Percentiles rank a stretch among this genome's conserved stretches.
phyloP scores from a whole-genome alignment of 2,329 filamentous ascomycete genomes.

The Sarocladiaceae sp. region DNA sequence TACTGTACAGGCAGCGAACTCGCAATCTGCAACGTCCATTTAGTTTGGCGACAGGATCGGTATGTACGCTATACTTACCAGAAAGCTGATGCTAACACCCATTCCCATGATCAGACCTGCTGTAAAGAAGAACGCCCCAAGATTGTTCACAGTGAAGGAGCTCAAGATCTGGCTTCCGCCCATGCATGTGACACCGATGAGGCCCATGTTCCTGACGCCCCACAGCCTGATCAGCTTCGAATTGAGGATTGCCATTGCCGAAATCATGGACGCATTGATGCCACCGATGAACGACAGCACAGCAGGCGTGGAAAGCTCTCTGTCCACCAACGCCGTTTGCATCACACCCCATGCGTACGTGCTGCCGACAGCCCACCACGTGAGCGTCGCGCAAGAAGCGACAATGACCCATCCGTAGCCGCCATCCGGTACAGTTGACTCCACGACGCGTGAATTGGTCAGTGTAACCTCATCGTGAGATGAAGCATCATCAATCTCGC shows the following conservation, averaged over 20 bases:
- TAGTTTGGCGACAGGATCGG: too few species aligned
- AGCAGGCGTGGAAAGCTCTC: constrained; percentile 41
- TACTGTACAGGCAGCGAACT: constrained; percentile 49
- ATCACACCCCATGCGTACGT: constrained; percentile 58
- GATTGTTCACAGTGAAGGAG: constrained; percentile 29
- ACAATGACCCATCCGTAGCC: constrained; percentile 56
- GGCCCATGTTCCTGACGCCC: constrained; percentile 40
- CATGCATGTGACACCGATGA: constrained; percentile 47
- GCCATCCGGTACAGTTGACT: constrained; percentile 46
- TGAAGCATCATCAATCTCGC: background rate
- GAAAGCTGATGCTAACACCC: constrained; percentile 33
- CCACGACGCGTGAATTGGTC: constrained; percentile 33
- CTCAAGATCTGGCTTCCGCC: constrained; percentile 44
- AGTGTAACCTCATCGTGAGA: background rate
- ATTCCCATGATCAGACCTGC: constrained; percentile 27
- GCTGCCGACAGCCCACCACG: constrained; percentile 54
- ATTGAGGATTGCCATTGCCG: constrained; percentile 47
- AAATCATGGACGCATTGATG: constrained; percentile 44
- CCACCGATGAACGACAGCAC: constrained; percentile 57
- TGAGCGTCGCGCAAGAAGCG: constrained; percentile 41
- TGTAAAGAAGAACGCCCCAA: constrained; percentile 30
- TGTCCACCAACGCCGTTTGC: constrained; percentile 50
- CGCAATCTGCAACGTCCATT: too few species aligned
- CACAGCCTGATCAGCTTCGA: constrained; percentile 45
- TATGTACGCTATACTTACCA: constrained; percentile 20